Percentiles rank a stretch among this genome's conserved stretches.
Evolutionary conservation across 768 basidiomycete genomes (phyloP).

Genomic region (Tephrocybe sp.): DNA sequence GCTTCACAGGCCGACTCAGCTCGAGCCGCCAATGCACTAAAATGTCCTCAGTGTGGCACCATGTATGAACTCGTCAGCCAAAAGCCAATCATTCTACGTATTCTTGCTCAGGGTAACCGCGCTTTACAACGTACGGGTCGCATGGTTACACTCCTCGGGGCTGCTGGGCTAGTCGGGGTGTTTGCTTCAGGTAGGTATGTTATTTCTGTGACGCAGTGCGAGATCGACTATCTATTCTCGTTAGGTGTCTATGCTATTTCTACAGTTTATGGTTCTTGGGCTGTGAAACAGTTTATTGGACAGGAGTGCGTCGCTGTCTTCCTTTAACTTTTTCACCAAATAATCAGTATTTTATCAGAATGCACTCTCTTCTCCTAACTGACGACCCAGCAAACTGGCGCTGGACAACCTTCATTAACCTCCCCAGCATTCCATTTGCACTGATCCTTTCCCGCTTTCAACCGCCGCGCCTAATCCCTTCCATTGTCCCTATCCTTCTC

Average conservation of each 20-base stretch:
- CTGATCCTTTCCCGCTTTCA: slow-evolving; percentile 65
- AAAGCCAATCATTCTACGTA: slow-evolving; percentile 49
- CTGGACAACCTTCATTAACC: slow-evolving; percentile 72
- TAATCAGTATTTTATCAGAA: slow-evolving; percentile 32
- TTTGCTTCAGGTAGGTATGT: slow-evolving; percentile 59
- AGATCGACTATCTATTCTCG: neutral
- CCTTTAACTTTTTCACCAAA: neutral
- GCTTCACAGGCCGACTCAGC: slow-evolving; percentile 58
- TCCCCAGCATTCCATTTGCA: slow-evolving; percentile 68
- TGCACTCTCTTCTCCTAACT: slow-evolving; percentile 64
- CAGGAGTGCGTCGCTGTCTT: slow-evolving; percentile 45
- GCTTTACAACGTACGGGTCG: slow-evolving; percentile 51
- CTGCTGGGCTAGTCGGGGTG: slow-evolving; percentile 51
- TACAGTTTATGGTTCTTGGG: slow-evolving; percentile 73
- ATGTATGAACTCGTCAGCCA: slow-evolving; percentile 68
- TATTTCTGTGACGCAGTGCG: neutral
- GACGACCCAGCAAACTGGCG: slow-evolving; percentile 76
- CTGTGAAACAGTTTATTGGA: slow-evolving; percentile 69
- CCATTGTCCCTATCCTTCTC: slow-evolving; percentile 46
- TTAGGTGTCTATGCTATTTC: slow-evolving; percentile 45
- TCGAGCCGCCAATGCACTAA: slow-evolving; percentile 65
- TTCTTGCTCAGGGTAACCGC: slow-evolving; percentile 53
- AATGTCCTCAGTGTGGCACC: slow-evolving; percentile 78
- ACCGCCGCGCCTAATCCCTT: slow-evolving; percentile 28
- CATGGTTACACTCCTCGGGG: slow-evolving; percentile 48